Evolutionary conservation across 2,329 filamentous ascomycete species (phyloP), one percentile per base, ranked within the genome.

Genomic region (Aureobasidium leucospermi): DNA sequence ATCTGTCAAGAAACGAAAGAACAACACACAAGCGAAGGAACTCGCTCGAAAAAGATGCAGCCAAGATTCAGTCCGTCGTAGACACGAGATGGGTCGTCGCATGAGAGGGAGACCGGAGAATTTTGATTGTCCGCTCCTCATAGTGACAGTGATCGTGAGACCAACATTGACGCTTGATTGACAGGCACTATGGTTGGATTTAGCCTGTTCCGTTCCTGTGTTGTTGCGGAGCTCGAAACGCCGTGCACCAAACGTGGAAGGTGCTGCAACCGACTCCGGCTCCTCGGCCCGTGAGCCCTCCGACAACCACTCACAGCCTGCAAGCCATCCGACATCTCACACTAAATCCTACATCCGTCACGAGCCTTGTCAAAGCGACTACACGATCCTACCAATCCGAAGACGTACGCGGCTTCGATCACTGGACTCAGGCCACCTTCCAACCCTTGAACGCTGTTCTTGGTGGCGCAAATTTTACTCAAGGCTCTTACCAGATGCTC

Each of bases 21-120:
- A 23, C 23, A 23, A 23, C 23, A 23, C 28, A 43, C 36, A 55
- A 32, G n/a, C n/a, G 34, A 43, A 38, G 51, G 49, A 38, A 13
- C 39, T 34, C 39, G 29, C 16, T 23, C 5, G 88, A 87, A 91
- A 62, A 84, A 75, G 73, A 92, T 38, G 52, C 31, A 28, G 41
- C 52, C 52, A 38, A 46, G 52, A 38, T 38, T 38, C 11, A 38
- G 15, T 45, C 39, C 23, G 28, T 23, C 43, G 11, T 15, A 15
- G 39, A 55, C 28, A 57, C 32, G 31, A 46, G 29, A 13, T 23
- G 16, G 38, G 11, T 11, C 16, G 31, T 46, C 41, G n/a, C 31
- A 53, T 8, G 28, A 19, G 13, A 11, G 15, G n/a, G 39, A n/a
- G 9, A 52, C 3, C 11, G 13, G 13, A 31, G 15, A 41, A 36